phyloP scores from a whole-genome alignment of 805 yeast genomes.

The Sugiyamaella qingdaonensis region DNA sequence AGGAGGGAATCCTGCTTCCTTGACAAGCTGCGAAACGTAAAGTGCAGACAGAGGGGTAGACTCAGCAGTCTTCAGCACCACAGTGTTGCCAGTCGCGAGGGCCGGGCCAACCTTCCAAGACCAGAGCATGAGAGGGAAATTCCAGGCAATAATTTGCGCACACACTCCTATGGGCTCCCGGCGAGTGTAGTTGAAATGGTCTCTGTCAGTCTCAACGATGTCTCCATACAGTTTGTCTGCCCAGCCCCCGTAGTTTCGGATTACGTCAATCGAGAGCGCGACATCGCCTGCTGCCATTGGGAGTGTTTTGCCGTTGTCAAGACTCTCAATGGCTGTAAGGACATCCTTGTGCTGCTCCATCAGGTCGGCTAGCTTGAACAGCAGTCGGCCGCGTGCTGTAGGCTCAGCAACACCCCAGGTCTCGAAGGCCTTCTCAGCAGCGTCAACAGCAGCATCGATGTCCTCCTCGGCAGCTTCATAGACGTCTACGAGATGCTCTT shows the following conservation, averaged over 20 bases:
- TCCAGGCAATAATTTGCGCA: slow-evolving; percentile 72
- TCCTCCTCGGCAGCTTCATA: slow-evolving; percentile 74
- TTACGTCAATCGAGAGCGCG: slow-evolving; percentile 49
- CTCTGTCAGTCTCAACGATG: slow-evolving; percentile 56
- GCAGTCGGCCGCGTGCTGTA: slow-evolving; percentile 54
- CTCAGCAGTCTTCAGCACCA: slow-evolving; percentile 72
- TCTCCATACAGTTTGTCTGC: slow-evolving; percentile 65
- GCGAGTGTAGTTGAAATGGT: slow-evolving; percentile 63
- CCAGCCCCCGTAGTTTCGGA: slow-evolving; percentile 70
- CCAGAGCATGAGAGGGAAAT: slow-evolving; percentile 66
- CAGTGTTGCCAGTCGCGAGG: slow-evolving; percentile 71
- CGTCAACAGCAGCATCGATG: slow-evolving; percentile 74
- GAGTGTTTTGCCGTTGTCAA: slow-evolving; percentile 85
- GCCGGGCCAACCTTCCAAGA: slow-evolving; percentile 86
- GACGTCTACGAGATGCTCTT: slow-evolving; percentile 60
- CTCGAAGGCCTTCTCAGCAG: slow-evolving; percentile 74
- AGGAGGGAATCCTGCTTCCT: slow-evolving; percentile 71
- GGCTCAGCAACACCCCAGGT: slow-evolving; percentile 73
- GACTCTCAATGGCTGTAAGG: slow-evolving; percentile 77
- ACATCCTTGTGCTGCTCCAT: slow-evolving; percentile 68
- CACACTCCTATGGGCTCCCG: slow-evolving; percentile 67
- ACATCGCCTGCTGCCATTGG: slow-evolving; percentile 45
- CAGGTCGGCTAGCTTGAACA: slow-evolving; percentile 71
- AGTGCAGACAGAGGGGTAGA: slow-evolving; percentile 70
- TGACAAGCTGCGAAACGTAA: slow-evolving; percentile 52